Percentiles rank a stretch among this genome's conserved stretches.
These are phyloP conservation scores for Phytophthora hibernalis DNA, from an alignment of 352 stramenopile species.

Conservation along the genomic window DNA sequence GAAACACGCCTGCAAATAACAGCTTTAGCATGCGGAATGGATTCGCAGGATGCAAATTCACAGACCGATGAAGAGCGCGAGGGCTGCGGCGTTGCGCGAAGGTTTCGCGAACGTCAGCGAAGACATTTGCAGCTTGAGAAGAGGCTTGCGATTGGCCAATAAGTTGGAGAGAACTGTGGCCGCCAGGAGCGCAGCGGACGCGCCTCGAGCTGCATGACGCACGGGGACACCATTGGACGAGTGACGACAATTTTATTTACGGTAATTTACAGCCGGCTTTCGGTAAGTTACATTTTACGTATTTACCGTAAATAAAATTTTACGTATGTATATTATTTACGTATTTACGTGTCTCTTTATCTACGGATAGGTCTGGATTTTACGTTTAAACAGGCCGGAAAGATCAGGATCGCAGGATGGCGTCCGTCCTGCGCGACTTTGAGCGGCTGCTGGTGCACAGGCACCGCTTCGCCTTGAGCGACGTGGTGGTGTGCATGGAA, in stretches of 20 bases:
- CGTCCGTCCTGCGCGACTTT: slow-evolving; percentile 40
- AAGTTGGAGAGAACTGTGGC: slow-evolving; percentile 34
- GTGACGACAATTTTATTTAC: too few species aligned
- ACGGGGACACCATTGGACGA: slow-evolving; percentile 13
- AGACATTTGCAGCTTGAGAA: slow-evolving; percentile 24
- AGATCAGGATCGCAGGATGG: neutral
- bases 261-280: too few species aligned
- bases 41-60: neutral
- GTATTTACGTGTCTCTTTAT: too few species aligned
- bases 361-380: too few species aligned
- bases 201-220: slow-evolving; percentile 45
- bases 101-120: slow-evolving; percentile 33
- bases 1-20: slow-evolving; percentile 45
- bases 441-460: slow-evolving; percentile 54
- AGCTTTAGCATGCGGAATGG: neutral
- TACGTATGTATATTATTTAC: too few species aligned
- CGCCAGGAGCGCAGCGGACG: slow-evolving; percentile 32
- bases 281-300: too few species aligned
- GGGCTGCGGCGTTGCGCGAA: slow-evolving; percentile 52
- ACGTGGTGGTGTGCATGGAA: slow-evolving; percentile 34
- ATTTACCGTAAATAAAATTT: too few species aligned
- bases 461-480: slow-evolving; percentile 45
- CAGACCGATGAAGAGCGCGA: slow-evolving; percentile 71
- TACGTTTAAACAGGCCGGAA: neutral
- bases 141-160: slow-evolving; percentile 39